Evolutionary conservation across 805 yeast genomes (phyloP), one percentile per base, ranked within the genome.

Genomic region (Ogataea degrootiae): DNA sequence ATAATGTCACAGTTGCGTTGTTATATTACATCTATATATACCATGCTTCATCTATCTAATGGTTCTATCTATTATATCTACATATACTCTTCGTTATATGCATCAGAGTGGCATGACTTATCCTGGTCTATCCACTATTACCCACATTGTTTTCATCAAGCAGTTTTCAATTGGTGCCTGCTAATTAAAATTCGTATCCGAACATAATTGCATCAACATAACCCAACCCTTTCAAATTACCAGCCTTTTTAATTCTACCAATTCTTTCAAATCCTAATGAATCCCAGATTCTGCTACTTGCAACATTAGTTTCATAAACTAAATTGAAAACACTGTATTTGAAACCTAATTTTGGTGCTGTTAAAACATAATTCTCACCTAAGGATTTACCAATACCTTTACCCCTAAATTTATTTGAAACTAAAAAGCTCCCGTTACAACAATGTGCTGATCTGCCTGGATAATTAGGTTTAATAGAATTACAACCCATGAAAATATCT

Each of bases 351-450:
- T 73, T 58, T 0, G 95, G 91, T 0, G 94, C 97, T 79, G 84
- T 81, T 43, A 67, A 61, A 40, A 89, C 61, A 61, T 87, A 91
- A 39, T 75, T 68, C 47, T 69, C 68, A 5, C 95, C 97, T 60
- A 91, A 60, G n/a, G 75, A 75, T 34, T 68, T 73, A 1, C 96
- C 97, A 15, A 87, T 65, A 14, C 66, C 56, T 41, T 73, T 63
- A 0, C 95, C 94, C 51, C 97, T 74, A 23, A 69, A 68, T 0
- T 53, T 53, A 8, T 73, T 71, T 49, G 77, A 77, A 6, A 91
- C 96, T 11, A 89, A 62, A 60, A 91, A 91, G 0, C 95, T 96
- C 0, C 83, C 97, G 62, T 91, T 91, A 59, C 96, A 88, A 29
- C 80, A 83, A 59, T 91, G 97, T 0, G 94, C 80, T 52, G 92